A percentile compares a stretch with the other conserved stretches of the same genome.
Evolutionary conservation across 345 rosid genomes (phyloP).

Genomic region (Brassica napus): Da-Ae NC_063445.1:9067001-9067500

Average conservation of each 20-base stretch:
- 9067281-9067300: conserved; percentile 78
- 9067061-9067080: not conserved
- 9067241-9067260: conserved; percentile 86
- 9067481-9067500: conserved; percentile 96
- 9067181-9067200: not conserved
- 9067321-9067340: not conserved
- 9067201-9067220: conserved; percentile 23
- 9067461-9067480: conserved; percentile 99
- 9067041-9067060: not conserved
- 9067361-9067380: conserved; percentile 27
- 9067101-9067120: not conserved
- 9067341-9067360: not conserved
- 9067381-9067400: too few species aligned
- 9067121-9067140: not conserved
- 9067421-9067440: conserved; percentile 58
- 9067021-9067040: too few species aligned
- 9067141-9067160: not conserved
- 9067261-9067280: conserved; percentile 89
- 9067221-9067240: conserved; percentile 80
- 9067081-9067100: not conserved
- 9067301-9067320: conserved; percentile 42
- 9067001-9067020: too few species aligned
- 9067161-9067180: not conserved
- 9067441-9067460: conserved; percentile 96
- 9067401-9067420: too few species aligned